A percentile compares a stretch with the other conserved stretches of the same genome.
Conservation (phyloP, 2,329 filamentous ascomycete genomes). For the Parastagonospora avenae region DNA sequence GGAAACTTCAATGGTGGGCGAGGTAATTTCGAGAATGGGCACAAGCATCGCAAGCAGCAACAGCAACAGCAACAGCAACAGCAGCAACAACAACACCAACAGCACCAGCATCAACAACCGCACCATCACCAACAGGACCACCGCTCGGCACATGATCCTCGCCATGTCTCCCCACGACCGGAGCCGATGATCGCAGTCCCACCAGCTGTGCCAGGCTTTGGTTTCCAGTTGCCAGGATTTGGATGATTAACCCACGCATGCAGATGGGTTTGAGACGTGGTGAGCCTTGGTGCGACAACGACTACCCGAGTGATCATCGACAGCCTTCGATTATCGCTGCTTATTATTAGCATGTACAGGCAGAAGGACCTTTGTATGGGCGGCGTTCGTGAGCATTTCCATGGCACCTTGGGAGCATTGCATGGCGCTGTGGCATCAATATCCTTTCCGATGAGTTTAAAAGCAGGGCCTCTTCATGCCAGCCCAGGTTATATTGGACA, state of each 20-base stretch:
- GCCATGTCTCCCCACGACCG: constrained; percentile 40
- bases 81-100: too few relatives aligned
- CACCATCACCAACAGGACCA: constrained; percentile 18
- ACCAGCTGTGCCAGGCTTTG: constrained; percentile 61
- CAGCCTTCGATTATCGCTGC: too few relatives aligned
- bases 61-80: too few relatives aligned
- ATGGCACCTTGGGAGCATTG: constrained; percentile 15
- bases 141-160: constrained; percentile 31
- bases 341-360: neutral
- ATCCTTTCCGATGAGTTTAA: neutral
- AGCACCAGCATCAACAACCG: too few relatives aligned
- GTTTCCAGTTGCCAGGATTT: constrained; percentile 53
- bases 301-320: too few relatives aligned
- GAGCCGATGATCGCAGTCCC: constrained; percentile 56
- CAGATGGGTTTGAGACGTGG: neutral
- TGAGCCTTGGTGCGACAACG: too few relatives aligned
- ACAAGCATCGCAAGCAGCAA: constrained; percentile 31
- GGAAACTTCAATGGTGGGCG: constrained; percentile 20
- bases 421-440: constrained; percentile 21
- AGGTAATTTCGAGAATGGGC: constrained; percentile 27
- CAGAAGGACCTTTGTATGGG: neutral
- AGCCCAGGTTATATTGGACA: neutral
- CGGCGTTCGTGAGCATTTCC: neutral
- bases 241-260: constrained; percentile 6
- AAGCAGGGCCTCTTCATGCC: neutral